Evolutionary conservation across 192 early-diverging fungal genomes (phyloP).

Genomic region (Umbelopsis isabellina): DNA sequence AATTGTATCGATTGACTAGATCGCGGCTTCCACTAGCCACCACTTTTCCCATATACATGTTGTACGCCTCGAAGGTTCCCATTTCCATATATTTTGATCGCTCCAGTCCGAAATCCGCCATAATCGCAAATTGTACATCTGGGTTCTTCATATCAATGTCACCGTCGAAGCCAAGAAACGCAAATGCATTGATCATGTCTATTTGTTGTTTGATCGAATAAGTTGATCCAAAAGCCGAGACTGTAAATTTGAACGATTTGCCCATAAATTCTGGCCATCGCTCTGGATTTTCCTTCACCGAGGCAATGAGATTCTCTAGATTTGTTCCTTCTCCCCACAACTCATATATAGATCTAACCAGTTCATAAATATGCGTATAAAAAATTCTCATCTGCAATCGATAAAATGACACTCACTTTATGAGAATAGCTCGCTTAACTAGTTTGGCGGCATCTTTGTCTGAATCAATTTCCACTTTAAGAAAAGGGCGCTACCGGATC

Average conservation of each 20-base stretch:
- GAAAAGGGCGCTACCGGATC: conserved; percentile 71
- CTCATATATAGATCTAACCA: conserved; percentile 67
- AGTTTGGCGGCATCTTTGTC: conserved; percentile 74
- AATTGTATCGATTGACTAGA: conserved; percentile 80
- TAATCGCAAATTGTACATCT: conserved; percentile 70
- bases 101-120: conserved; percentile 78
- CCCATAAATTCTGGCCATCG: conserved; percentile 57
- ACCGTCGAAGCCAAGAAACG: conserved; percentile 85
- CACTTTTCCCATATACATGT: conserved; percentile 28
- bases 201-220: conserved; percentile 76
- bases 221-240: conserved; percentile 78
- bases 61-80: conserved; percentile 7
- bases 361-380: neutral
- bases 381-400: neutral
- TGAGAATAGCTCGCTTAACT: conserved; percentile 82
- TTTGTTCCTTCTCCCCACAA: conserved; percentile 73
- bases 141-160: conserved; percentile 84
- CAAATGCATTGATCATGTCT: conserved; percentile 78
- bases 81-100: neutral
- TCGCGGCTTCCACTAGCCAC: conserved; percentile 74
- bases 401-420: conserved; percentile 54
- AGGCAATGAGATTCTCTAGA: conserved; percentile 62
- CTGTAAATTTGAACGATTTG: conserved; percentile 74
- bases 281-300: conserved; percentile 63
- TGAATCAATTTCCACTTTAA: conserved; percentile 72